Base-by-base conservation (phyloP, 495 filamentous ascomycete genomes). In the Penicillium lividum region DNA sequence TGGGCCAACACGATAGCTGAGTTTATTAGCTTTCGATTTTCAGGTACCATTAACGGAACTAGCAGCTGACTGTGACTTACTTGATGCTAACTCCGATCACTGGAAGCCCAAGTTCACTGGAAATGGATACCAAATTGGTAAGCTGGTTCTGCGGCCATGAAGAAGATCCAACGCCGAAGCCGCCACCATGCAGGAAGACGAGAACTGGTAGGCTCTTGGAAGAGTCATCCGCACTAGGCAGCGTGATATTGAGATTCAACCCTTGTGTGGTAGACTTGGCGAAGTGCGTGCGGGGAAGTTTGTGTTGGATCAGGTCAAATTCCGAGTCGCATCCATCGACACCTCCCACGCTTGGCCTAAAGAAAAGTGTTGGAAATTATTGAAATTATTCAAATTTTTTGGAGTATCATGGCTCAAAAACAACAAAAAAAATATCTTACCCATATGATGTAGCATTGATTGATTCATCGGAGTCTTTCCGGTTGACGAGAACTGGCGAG, bases 71-170 rank as follows among this genome's bases (percentile, higher is more conserved):
- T 36, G 30, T 3, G 28, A 38, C 29, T 38, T 22, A 51, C 49
- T 51, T 36, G 49, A 51, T 51, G 8, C 4, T 51, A 8, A 51
- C 49, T 11, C 29, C 29, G 2, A 51, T n/a, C n/a, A 45, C 33
- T 11, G 33, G 33, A 36, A 36, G 33, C 9, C 33, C 33, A 1
- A 36, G 8, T 11, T 36, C 33, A 36, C 33, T 36, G 9, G 33
- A 11, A 36, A 36, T 11, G 33, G 33, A 36, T 36, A 36, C 33
- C 9, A 36, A 4, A 36, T 36, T 36, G 33, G 33, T 13, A 11
- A 36, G 33, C 33, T 36, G 33, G 8, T 36, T 10, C 33, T 36
- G 33, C 33, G 33, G 33, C 7, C 33, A 36, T 36, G 33, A 36
- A 4, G 33, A 11, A 13, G 33, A 36, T 36, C 33, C 33, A 36